A percentile compares a stretch with the other conserved stretches of the same genome.
Conservation (phyloP, 2,329 filamentous ascomycete species). For the Bipolaris victoriae region DNA sequence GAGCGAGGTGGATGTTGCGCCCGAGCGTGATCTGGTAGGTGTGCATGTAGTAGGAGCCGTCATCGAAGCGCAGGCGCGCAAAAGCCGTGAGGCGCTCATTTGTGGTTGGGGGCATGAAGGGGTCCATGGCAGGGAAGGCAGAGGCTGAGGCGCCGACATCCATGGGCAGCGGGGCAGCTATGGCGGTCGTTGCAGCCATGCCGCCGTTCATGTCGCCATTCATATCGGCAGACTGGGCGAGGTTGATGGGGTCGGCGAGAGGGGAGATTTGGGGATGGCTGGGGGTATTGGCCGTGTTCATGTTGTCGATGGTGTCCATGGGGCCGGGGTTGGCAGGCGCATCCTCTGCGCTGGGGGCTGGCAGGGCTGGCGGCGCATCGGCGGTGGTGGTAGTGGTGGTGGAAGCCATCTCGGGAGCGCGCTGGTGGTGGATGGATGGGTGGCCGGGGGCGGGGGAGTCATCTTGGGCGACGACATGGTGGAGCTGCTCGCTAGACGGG, state of each 20-base stretch:
- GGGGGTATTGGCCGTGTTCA: slow-evolving; percentile 2
- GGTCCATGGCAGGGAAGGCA: slow-evolving; percentile 20
- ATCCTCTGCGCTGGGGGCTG: slow-evolving; percentile 11
- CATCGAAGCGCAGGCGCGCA: slow-evolving; percentile 72
- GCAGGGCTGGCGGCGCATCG: slow-evolving; percentile 27
- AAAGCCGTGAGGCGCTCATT: slow-evolving; percentile 61
- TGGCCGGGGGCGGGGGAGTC: slow-evolving; percentile 26
- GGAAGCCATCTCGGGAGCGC: slow-evolving; percentile 15
- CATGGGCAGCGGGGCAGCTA: slow-evolving; percentile 4
- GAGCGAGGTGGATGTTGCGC: slow-evolving; percentile 63
- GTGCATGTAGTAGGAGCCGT: slow-evolving; percentile 80
- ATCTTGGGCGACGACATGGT: slow-evolving; percentile 35
- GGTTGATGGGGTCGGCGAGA: slow-evolving; percentile 33
- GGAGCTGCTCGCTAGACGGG: slow-evolving; percentile 26
- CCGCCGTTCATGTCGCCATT: slow-evolving; percentile 1
- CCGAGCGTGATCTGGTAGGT: slow-evolving; percentile 75
- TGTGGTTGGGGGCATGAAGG: slow-evolving; percentile 22
- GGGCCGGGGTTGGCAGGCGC: slow-evolving; percentile 23
- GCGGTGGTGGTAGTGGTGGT: slow-evolving; percentile 4
- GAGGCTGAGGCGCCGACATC: slow-evolving; percentile 14
- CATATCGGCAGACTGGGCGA: slow-evolving; percentile 20
- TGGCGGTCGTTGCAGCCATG: neutral
- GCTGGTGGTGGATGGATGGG: slow-evolving; percentile 32
- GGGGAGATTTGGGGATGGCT: slow-evolving; percentile 16
- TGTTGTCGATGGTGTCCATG: neutral